Conservation (phyloP, 2,329 filamentous ascomycete genomes). For the Apiospora saccharicola region DNA sequence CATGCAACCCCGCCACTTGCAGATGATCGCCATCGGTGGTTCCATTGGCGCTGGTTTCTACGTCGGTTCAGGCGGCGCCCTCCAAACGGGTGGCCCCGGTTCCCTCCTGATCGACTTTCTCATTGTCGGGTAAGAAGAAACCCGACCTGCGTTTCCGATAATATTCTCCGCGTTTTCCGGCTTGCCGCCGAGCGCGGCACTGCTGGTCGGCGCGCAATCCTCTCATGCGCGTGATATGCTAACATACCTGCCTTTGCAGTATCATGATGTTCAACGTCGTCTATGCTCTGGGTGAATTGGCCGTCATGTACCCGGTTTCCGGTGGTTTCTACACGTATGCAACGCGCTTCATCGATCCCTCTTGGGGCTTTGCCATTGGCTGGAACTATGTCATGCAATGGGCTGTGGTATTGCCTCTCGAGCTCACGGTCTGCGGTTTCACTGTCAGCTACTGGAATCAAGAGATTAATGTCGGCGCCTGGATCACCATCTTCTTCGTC, state of each 20-base stretch:
- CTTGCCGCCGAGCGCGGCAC: neutral
- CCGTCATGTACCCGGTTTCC: constrained; percentile 58
- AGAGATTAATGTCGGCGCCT: constrained; percentile 55
- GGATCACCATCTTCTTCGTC: constrained; percentile 63
- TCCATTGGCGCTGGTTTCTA: constrained; percentile 70
- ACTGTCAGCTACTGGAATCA: constrained; percentile 59
- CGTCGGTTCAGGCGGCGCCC: constrained; percentile 62
- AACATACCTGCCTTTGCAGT: constrained; percentile 18
- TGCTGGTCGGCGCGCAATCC: neutral
- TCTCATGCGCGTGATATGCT: neutral
- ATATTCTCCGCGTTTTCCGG: neutral
- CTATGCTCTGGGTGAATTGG: constrained; percentile 63
- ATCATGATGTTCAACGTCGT: constrained; percentile 69
- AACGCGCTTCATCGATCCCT: constrained; percentile 58
- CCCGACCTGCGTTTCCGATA: neutral
- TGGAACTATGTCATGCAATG: constrained; percentile 58
- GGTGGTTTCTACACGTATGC: constrained; percentile 61
- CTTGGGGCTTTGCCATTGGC: constrained; percentile 53
- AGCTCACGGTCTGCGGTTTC: constrained; percentile 56
- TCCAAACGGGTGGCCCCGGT: constrained; percentile 54
- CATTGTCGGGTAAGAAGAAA: constrained; percentile 53
- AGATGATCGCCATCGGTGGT: constrained; percentile 62
- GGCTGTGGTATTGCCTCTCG: constrained; percentile 55
- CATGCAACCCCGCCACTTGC: constrained; percentile 58
- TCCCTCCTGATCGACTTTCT: constrained; percentile 57